Conservation (phyloP, 306 rosid genomes). For the Acacia melanoxylon region DNA sequence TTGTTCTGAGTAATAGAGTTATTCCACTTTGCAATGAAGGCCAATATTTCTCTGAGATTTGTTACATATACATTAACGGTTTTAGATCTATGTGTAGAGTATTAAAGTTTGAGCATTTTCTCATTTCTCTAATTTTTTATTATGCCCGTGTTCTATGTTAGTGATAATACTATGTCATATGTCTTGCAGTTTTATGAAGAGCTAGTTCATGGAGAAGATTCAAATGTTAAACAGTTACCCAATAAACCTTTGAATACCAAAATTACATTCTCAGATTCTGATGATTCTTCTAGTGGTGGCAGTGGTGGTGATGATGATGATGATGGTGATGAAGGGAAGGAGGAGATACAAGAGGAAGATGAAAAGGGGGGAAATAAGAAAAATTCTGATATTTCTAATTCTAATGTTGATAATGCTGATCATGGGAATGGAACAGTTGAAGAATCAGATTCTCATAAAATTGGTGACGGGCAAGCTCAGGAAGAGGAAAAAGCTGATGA, state of each 20-base stretch:
- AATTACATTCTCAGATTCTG: constrained; percentile 74
- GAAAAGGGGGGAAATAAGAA: constrained; percentile 46
- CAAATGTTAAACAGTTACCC: constrained; percentile 38
- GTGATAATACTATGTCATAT: constrained; percentile 11
- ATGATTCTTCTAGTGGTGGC: constrained; percentile 58
- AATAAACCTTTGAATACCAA: constrained; percentile 67
- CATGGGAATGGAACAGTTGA: constrained; percentile 36
- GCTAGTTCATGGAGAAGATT: constrained; percentile 55
- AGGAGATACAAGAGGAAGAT: constrained; percentile 25
- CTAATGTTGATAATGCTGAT: constrained; percentile 29
- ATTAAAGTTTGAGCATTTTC: constrained; percentile 1
- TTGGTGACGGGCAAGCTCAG: constrained; percentile 32
- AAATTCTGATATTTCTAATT: constrained; percentile 31
- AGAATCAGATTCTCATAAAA: constrained; percentile 41
- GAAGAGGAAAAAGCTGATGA: constrained; percentile 47
- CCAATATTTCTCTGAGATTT: not conserved
- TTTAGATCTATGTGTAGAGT: not conserved
- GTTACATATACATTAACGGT: not conserved
- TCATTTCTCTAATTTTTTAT: not conserved
- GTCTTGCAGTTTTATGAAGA: constrained; percentile 79
- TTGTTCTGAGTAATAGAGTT: not conserved
- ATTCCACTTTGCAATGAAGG: not conserved
- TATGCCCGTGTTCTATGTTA: not conserved
- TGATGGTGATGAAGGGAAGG: constrained; percentile 25
- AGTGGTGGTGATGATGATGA: constrained; percentile 32